A percentile compares a stretch with the other conserved stretches of the same genome.
These are phyloP conservation scores for Verticillium klebahnii DNA, from an alignment of 2,329 filamentous ascomycete species.

Conservation along the genomic window DNA sequence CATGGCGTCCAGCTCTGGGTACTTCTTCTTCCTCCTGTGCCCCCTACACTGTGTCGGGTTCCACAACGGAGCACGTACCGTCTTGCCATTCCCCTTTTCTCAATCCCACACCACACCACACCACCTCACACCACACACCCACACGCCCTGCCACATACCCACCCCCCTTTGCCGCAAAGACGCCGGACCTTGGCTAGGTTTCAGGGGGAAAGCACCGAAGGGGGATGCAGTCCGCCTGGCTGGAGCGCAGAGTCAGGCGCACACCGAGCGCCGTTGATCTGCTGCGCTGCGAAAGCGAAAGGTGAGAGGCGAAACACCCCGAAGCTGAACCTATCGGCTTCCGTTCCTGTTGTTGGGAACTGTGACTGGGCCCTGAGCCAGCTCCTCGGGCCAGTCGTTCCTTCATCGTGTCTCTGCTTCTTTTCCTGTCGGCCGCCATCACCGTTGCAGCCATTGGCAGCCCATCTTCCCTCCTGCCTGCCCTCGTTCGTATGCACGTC, in stretches of 20 bases:
- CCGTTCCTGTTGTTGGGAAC: background rate
- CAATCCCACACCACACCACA: background rate
- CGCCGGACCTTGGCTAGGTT: background rate
- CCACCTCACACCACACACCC: background rate
- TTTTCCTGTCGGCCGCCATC: background rate
- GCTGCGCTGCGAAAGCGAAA: background rate
- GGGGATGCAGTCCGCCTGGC: background rate
- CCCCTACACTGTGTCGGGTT: background rate
- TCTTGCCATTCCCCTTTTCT: slow-evolving; percentile 1
- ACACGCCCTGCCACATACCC: background rate
- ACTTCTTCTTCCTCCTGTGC: background rate
- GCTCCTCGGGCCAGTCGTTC: background rate
- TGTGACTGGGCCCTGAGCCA: background rate
- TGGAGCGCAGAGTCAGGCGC: background rate
- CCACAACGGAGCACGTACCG: slow-evolving; percentile 3
- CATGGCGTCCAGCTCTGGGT: background rate
- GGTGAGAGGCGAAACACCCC: background rate
- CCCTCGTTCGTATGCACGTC: background rate
- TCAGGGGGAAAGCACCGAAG: background rate
- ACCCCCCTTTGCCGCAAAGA: background rate
- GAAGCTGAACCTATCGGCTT: background rate
- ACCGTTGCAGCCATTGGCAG: background rate
- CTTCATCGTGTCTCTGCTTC: background rate
- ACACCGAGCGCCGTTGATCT: background rate
- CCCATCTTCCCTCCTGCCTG: background rate